A percentile compares a stretch with the other conserved stretches of the same genome.
Conservation (phyloP, 805 yeast species). For the Metschnikowia santaceciliae region DNA sequence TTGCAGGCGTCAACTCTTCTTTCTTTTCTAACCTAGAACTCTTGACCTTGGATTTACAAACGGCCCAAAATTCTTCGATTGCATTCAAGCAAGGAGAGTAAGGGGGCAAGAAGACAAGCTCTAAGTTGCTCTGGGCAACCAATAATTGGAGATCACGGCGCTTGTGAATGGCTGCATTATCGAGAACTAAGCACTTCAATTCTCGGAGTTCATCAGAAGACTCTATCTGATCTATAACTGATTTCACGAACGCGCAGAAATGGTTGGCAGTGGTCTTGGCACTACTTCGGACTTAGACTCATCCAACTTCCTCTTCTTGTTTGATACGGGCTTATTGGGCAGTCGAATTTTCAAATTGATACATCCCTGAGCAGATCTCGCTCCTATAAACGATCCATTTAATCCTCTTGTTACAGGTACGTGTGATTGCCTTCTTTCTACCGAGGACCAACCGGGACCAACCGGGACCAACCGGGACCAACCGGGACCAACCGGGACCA, state of each 20-base stretch:
- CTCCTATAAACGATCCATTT: not conserved
- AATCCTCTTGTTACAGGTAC: not conserved
- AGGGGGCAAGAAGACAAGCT: too few relatives aligned
- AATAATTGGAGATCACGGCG: too few relatives aligned
- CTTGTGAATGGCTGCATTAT: too few relatives aligned
- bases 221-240: not conserved
- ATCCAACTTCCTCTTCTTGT: not conserved
- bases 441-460: not conserved
- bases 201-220: not conserved
- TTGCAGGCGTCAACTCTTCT: not conserved
- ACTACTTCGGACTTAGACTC: too few relatives aligned
- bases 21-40: not conserved
- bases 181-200: not conserved
- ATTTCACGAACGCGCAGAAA: not conserved
- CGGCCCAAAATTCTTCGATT: too few relatives aligned
- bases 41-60: not conserved
- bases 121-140: too few relatives aligned
- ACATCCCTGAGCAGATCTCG: not conserved
- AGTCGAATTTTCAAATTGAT: not conserved
- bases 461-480: too few relatives aligned
- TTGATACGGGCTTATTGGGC: not conserved
- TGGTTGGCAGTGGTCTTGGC: not conserved
- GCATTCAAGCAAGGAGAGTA: too few relatives aligned
- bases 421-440: not conserved
- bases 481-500: too few relatives aligned